Base-by-base conservation (phyloP, 2,329 filamentous ascomycete species). In the Corynespora cassiicola region DNA sequence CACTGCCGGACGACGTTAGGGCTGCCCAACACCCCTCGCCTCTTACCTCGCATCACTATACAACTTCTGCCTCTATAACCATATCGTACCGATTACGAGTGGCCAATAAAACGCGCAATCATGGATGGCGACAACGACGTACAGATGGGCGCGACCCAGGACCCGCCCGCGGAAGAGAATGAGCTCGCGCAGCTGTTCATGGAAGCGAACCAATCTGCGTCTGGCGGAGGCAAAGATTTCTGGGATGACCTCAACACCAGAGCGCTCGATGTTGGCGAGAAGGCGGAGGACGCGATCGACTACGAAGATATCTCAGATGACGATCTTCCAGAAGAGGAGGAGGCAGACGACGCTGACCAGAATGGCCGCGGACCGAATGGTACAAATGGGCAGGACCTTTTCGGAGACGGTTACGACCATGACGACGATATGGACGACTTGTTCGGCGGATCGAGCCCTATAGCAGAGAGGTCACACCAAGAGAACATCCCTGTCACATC, bases 281-380 rank as follows among this genome's bases (percentile, higher is more conserved):
- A 99, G 69, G 92, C 90, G 37, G 90, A 90, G 44, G 88, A 97
- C 70, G 94, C 94, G 25, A 74, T 94, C 47, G 94, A 99, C 63
- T 99, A 79, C 56, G 90, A 88, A 63, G 89, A 96, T 61, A 91
- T 97, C 47, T 87, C 87, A 51, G 92, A 97, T 64, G 90, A 95
- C 62, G 91, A 96, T 48, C 78, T 96, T 6, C 87, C 90, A 6
- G 89, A 94, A 48, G 85, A 88, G 44, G 80, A 84, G 42, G 50
- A 45, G 20, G 32, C 26, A 27, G 56, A 50, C 24, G 54, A 51
- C 8, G 48, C 45, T 28, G 55, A 51, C 20, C 56, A 49, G 6
- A 56, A 58, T 24, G n/a, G n/a, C n/a, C n/a, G n/a, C n/a, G n/a
- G n/a, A n/a, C 53, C 56, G 29, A 67, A 62, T 29, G 66, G 63